Percentiles rank a stretch among this genome's conserved stretches.
phyloP scores from a whole-genome alignment of 2,329 filamentous ascomycete genomes.

The Phyllosticta citribraziliensis region DNA sequence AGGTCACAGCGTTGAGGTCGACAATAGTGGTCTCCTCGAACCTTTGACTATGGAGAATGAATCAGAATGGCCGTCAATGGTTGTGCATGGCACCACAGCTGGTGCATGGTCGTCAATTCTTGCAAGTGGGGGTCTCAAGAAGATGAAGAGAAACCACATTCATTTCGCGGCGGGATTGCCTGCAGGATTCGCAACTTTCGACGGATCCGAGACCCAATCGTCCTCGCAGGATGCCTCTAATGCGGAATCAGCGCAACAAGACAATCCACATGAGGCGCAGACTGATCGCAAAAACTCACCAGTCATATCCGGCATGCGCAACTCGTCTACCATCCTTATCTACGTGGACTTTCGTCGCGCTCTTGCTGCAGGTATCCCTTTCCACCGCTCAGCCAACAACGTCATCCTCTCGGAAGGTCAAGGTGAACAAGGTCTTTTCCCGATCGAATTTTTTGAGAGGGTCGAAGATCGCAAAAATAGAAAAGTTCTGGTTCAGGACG shows the following conservation, averaged over 20 bases:
- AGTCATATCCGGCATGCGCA: slow-evolving; percentile 74
- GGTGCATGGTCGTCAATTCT: slow-evolving; percentile 68
- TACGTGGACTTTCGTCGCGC: slow-evolving; percentile 64
- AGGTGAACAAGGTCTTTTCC: slow-evolving; percentile 46
- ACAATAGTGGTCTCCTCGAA: slow-evolving; percentile 59
- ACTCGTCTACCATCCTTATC: slow-evolving; percentile 51
- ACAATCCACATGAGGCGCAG: slow-evolving; percentile 14
- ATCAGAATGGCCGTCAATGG: slow-evolving; percentile 51
- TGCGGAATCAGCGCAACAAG: slow-evolving; percentile 1
- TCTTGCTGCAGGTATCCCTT: slow-evolving; percentile 52
- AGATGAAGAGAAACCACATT: slow-evolving; percentile 79
- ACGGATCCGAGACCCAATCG: slow-evolving; percentile 11
- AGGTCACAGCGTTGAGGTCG: slow-evolving; percentile 75
- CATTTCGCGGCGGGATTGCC: slow-evolving; percentile 76
- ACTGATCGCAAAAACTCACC: slow-evolving; percentile 13
- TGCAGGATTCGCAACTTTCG: slow-evolving; percentile 26
- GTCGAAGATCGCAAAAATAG: slow-evolving; percentile 55
- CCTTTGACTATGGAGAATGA: slow-evolving; percentile 46
- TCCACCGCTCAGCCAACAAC: slow-evolving; percentile 54
- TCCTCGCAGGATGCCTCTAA: neutral
- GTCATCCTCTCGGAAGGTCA: slow-evolving; percentile 37
- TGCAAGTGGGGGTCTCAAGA: slow-evolving; percentile 63
- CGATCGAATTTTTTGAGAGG: slow-evolving; percentile 58
- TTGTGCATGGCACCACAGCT: slow-evolving; percentile 86
- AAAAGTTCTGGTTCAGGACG: slow-evolving; percentile 61